These are phyloP conservation scores for Scedosporium apiospermum DNA, from an alignment of 2,329 filamentous ascomycete genomes.

Conservation along the genomic window DNA sequence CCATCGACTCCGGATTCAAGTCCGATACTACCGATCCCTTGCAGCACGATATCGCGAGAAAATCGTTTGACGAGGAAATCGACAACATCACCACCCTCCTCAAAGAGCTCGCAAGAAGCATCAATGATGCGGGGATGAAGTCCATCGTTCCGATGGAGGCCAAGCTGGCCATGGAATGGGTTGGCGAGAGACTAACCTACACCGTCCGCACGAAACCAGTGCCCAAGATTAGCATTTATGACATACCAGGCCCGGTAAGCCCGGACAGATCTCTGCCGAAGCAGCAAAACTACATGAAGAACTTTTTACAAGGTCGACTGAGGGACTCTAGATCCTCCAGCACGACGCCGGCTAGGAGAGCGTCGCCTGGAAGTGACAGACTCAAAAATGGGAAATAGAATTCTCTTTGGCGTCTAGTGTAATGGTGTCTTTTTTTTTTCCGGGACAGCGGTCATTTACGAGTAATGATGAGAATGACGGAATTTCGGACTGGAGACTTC, in stretches of 20 bases:
- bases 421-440: background rate
- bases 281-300: conserved; percentile 41
- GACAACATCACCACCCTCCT: conserved; percentile 56
- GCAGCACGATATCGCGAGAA: conserved; percentile 15
- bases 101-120: conserved; percentile 48
- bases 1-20: conserved; percentile 53
- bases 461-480: background rate
- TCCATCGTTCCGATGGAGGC: conserved; percentile 65
- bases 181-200: conserved; percentile 65
- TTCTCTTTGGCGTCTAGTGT: background rate
- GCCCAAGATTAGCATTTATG: conserved; percentile 43
- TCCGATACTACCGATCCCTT: conserved; percentile 17
- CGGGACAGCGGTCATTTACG: background rate
- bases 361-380: background rate
- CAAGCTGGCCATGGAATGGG: conserved; percentile 64
- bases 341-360: background rate
- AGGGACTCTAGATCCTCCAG: background rate
- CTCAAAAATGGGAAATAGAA: background rate
- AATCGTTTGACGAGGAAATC: conserved; percentile 58
- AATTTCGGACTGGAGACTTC: background rate
- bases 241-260: conserved; percentile 18
- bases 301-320: conserved; percentile 27
- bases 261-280: conserved; percentile 29
- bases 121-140: conserved; percentile 65
- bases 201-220: conserved; percentile 57